These are phyloP conservation scores for Alternaria sp. DNA, from an alignment of 2,329 filamentous ascomycete species.

Conservation along the genomic window DNA sequence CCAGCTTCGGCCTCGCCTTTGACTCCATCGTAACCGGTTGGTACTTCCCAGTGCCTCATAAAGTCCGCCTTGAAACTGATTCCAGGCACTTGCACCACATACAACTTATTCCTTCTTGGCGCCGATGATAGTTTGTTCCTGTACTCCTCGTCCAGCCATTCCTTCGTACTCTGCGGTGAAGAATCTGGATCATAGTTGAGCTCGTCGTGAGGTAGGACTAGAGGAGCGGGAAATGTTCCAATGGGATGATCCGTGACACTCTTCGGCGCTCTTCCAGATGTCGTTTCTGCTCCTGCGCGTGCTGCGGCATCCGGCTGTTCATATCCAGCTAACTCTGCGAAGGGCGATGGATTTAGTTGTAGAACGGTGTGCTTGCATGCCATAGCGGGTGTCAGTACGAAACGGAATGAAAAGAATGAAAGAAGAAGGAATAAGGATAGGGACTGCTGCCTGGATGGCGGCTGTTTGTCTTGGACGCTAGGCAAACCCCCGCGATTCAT, in stretches of 20 bases:
- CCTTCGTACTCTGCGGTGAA: slow-evolving; percentile 59
- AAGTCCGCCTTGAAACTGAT: slow-evolving; percentile 46
- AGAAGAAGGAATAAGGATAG: not conserved
- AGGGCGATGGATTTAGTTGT: slow-evolving; percentile 37
- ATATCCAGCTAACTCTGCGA: slow-evolving; percentile 47
- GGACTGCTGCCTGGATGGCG: not conserved
- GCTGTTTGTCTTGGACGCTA: not conserved
- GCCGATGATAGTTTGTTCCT: slow-evolving; percentile 58
- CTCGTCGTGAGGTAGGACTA: slow-evolving; percentile 66
- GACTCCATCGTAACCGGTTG: slow-evolving; percentile 24
- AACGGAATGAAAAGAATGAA: not conserved
- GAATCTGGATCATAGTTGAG: slow-evolving; percentile 61
- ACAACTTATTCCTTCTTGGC: slow-evolving; percentile 56
- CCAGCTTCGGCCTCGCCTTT: not conserved
- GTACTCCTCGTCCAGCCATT: slow-evolving; percentile 54
- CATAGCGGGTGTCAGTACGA: not conserved
- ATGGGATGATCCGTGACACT: slow-evolving; percentile 7
- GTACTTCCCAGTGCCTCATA: slow-evolving; percentile 53
- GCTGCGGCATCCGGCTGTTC: slow-evolving; percentile 29
- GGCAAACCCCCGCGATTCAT: not conserved
- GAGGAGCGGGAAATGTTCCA: slow-evolving; percentile 60
- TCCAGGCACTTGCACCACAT: slow-evolving; percentile 58
- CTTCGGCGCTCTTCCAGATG: slow-evolving; percentile 6
- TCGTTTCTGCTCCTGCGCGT: slow-evolving; percentile 31
- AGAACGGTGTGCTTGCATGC: slow-evolving; percentile 9